Conservation (phyloP, 331 rosid species). For the Quercus tomentella region DNA sequence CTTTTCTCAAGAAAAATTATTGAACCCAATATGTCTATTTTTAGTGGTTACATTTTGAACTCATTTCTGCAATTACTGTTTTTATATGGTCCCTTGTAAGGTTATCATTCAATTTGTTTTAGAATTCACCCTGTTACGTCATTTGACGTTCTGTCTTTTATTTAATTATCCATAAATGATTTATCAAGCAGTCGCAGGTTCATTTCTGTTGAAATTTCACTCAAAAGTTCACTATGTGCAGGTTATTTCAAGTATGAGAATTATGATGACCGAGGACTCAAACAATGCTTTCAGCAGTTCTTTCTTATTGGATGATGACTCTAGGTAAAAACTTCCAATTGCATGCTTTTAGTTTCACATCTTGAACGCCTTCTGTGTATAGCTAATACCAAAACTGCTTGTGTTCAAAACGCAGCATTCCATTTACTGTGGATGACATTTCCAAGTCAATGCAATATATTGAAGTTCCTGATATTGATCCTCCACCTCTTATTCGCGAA, state of each 20-base stretch:
- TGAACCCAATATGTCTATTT: too few relatives aligned
- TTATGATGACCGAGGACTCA: conserved; percentile 82
- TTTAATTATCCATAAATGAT: too few relatives aligned
- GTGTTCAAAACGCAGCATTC: conserved; percentile 55
- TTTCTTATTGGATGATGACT: conserved; percentile 89
- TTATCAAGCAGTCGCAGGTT: too few relatives aligned
- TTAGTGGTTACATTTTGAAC: too few relatives aligned
- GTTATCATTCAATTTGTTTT: too few relatives aligned
- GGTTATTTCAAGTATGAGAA: conserved; percentile 85
- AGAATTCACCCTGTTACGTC: too few relatives aligned
- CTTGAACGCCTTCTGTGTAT: too few relatives aligned
- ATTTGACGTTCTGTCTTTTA: too few relatives aligned
- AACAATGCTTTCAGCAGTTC: conserved; percentile 85
- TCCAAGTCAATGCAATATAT: conserved; percentile 87
- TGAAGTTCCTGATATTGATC: conserved; percentile 78
- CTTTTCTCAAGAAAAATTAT: too few relatives aligned
- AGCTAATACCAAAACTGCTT: too few relatives aligned
- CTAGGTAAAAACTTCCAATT: conserved; percentile 43
- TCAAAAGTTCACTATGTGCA: conserved; percentile 14
- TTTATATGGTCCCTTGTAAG: too few relatives aligned
- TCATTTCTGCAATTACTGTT: too few relatives aligned
- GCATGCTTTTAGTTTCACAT: background rate
- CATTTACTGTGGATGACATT: conserved; percentile 90
- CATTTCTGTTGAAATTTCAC: background rate
- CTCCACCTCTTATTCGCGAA: conserved; percentile 89